A percentile compares a stretch with the other conserved stretches of the same genome.
phyloP scores from a whole-genome alignment of 192 early-diverging fungal species.

The Umbelopsis isabellina region DNA sequence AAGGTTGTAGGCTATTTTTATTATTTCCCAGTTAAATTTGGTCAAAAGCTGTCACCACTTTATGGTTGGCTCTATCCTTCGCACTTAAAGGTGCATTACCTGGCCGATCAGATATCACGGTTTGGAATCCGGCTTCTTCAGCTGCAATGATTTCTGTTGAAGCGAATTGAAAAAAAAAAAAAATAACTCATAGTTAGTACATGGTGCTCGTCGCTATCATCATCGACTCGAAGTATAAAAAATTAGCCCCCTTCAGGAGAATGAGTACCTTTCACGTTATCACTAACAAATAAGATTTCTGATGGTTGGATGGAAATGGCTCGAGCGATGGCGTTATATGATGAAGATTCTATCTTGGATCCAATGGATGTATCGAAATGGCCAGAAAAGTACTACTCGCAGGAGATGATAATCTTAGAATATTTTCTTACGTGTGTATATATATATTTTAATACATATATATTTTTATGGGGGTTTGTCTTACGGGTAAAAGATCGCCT shows the following conservation, averaged over 20 bases:
- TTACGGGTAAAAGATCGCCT: slow-evolving; percentile 72
- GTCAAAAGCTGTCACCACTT: slow-evolving; percentile 37
- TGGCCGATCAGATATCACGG: slow-evolving; percentile 70
- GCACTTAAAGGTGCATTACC: slow-evolving; percentile 67
- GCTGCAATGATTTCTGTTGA: slow-evolving; percentile 79
- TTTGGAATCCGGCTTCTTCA: slow-evolving; percentile 67
- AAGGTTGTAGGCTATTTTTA: neutral
- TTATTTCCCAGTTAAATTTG: slow-evolving; percentile 31
- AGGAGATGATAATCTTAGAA: neutral
- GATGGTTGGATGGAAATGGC: slow-evolving; percentile 57
- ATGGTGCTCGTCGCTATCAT: too few species aligned
- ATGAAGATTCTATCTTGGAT: slow-evolving; percentile 65
- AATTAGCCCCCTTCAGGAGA: neutral
- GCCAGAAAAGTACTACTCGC: slow-evolving; percentile 69
- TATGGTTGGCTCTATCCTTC: slow-evolving; percentile 14
- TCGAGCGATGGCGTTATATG: slow-evolving; percentile 77
- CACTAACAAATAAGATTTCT: slow-evolving; percentile 85
- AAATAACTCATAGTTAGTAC: too few species aligned
- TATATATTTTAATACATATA: neutral
- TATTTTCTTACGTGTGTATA: neutral
- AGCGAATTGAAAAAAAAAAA: slow-evolving; percentile 12
- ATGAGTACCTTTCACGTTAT: slow-evolving; percentile 75
- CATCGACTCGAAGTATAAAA: neutral
- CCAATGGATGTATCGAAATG: slow-evolving; percentile 96
- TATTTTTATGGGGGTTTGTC: neutral